A percentile compares a stretch with the other conserved stretches of the same genome.
Conservation (phyloP, 371 early-diverging fungal genomes). For the Phascolomyces articulosus region DNA sequence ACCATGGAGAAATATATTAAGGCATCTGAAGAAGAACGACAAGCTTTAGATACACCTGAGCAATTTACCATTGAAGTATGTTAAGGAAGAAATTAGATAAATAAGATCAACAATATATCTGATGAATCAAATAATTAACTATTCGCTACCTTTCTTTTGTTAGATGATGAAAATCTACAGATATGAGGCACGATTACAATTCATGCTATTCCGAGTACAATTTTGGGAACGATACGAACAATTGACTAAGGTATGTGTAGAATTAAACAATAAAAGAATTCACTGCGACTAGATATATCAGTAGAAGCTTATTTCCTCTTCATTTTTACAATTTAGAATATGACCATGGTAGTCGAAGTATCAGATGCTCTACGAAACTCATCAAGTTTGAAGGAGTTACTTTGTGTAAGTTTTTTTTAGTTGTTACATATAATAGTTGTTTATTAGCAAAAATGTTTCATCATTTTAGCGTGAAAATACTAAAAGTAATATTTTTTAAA, state of each 20-base stretch:
- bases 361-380: slow-evolving; percentile 49
- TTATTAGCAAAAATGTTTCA: neutral
- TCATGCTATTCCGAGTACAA: slow-evolving; percentile 49
- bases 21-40: slow-evolving; percentile 36
- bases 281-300: neutral
- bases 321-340: slow-evolving; percentile 23
- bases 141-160: neutral
- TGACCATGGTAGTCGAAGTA: slow-evolving; percentile 43
- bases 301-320: slow-evolving; percentile 10
- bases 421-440: too few relatives aligned
- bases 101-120: slow-evolving; percentile 4
- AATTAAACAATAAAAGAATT: slow-evolving; percentile 8
- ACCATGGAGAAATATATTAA: slow-evolving; percentile 49
- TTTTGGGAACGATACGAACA: slow-evolving; percentile 56
- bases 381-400: slow-evolving; percentile 36
- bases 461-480: neutral
- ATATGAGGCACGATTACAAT: slow-evolving; percentile 49
- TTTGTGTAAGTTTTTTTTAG: slow-evolving; percentile 42
- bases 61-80: slow-evolving; percentile 56
- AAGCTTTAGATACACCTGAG: slow-evolving; percentile 53
- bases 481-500: neutral
- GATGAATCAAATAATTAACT: neutral
- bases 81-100: too few relatives aligned
- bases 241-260: slow-evolving; percentile 28
- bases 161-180: slow-evolving; percentile 56